phyloP scores from a whole-genome alignment of 257 asterid species.

The Apocynum venetum region DNA sequence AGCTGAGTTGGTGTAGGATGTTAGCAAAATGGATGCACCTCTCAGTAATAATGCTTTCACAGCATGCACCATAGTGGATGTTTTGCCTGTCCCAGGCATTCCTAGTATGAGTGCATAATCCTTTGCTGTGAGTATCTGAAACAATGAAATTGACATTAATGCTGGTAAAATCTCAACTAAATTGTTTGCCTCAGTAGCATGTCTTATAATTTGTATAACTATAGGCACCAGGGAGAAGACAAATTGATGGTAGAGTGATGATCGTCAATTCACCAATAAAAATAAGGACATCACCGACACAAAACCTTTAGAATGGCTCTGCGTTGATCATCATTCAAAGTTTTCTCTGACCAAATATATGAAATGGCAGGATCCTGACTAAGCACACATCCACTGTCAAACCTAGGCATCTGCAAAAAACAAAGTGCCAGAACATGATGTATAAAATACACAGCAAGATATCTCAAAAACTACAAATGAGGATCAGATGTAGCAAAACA shows the following conservation, averaged over 20 bases:
- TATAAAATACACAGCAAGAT: background rate
- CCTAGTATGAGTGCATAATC: slow-evolving; percentile 93
- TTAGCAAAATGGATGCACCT: slow-evolving; percentile 96
- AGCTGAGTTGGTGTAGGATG: slow-evolving; percentile 96
- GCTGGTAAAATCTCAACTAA: slow-evolving; percentile 13
- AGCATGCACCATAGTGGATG: slow-evolving; percentile 96
- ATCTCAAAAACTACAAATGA: slow-evolving; percentile 3
- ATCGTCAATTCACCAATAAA: background rate
- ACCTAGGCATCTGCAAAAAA: slow-evolving; percentile 69
- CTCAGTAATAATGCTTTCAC: slow-evolving; percentile 93
- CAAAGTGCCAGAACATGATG: background rate
- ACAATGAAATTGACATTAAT: background rate
- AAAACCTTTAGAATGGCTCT: slow-evolving; percentile 87
- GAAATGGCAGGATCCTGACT: slow-evolving; percentile 97
- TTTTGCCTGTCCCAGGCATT: slow-evolving; percentile 99
- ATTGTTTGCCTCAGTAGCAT: background rate
- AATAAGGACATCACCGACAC: background rate
- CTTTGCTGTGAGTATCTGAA: slow-evolving; percentile 86
- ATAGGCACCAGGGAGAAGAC: background rate
- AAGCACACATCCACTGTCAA: slow-evolving; percentile 79
- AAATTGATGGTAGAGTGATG: background rate
- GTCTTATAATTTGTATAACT: background rate
- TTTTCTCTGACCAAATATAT: slow-evolving; percentile 71
- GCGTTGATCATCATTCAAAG: slow-evolving; percentile 90
- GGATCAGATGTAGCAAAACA: background rate